Evolutionary conservation across 2,329 filamentous ascomycete genomes (phyloP), one percentile per base, ranked within the genome.

Genomic region (Fusarium virguliforme): DNA sequence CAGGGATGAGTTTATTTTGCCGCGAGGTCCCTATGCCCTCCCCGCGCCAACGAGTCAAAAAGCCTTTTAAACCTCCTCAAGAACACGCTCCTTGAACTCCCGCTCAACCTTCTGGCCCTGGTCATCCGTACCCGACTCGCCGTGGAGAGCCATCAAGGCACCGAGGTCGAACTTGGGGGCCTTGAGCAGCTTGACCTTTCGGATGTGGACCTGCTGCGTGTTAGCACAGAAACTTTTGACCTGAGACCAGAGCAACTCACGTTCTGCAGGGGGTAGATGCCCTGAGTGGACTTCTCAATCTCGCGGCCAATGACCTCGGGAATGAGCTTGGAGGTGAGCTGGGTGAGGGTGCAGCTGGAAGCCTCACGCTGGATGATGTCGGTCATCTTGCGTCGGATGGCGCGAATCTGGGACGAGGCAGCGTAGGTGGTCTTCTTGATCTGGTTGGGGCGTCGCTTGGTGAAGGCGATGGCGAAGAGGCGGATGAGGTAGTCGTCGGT

Each of bases 381-480:
- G 75, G 90, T 93, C 96, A 99, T 99, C 94, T 99, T 98, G 90
- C 95, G 96, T 86, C 96, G 93, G 85, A 99, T 99, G 79, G 93
- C 92, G 77, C 95, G 93, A 85, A 98, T 98, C 88, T 99, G 96
- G 75, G 96, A 98, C 75, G 94, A 94, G 76, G 92, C 92, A 78
- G 96, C 96, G 83, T 99, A 99, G 83, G 96, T 99, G 81, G 96
- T 99, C 93, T 98, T 99, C 93, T 97, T 97, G 90, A 99, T 95
- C 90, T 99, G 96, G 90, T 98, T 99, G 80, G 94, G 94, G 82
- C 96, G 92, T 86, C 94, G 91, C 93, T 98, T 98, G 86, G 96
- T 99, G 90, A 99, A 99, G 79, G 94, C 96, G 79, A 99, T 99
- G 84, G 94, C 94, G 89, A 99, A 99, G 79, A 99, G 92, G 81